Evolutionary conservation across 2,329 filamentous ascomycete species (phyloP).

Genomic region (Hirsutella thompsonii): DNA sequence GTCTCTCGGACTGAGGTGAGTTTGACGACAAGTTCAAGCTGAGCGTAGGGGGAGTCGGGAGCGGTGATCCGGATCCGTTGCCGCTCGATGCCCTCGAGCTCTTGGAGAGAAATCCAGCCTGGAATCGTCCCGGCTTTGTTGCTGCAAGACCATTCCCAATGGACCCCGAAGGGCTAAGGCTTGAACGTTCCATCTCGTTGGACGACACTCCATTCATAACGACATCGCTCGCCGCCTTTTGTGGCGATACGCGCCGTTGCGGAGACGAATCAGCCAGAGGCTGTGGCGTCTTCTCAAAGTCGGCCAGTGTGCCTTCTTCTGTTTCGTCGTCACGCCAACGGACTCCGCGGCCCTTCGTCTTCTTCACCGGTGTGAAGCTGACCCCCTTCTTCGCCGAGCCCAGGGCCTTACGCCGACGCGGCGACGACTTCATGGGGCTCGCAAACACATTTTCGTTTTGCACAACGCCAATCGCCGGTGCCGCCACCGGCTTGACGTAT

Average conservation of each 20-base stretch:
- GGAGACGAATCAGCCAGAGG: constrained; percentile 31
- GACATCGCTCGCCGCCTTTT: neutral
- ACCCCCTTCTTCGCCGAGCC: constrained; percentile 54
- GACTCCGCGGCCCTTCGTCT: constrained; percentile 64
- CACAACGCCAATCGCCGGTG: constrained; percentile 25
- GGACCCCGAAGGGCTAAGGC: constrained; percentile 12
- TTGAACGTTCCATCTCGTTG: constrained; percentile 6
- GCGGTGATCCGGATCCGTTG: constrained; percentile 44
- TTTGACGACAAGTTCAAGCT: constrained; percentile 42
- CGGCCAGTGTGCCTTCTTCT: constrained; percentile 71
- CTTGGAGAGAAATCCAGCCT: constrained; percentile 72
- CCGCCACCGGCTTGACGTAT: constrained; percentile 29
- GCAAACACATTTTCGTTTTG: constrained; percentile 16
- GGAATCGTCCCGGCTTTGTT: constrained; percentile 63
- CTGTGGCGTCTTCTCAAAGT: constrained; percentile 84
- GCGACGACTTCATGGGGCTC: constrained; percentile 60
- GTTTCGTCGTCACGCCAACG: constrained; percentile 86
- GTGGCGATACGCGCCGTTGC: neutral
- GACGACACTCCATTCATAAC: constrained; percentile 2
- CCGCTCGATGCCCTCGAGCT: constrained; percentile 22
- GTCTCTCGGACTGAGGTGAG: constrained; percentile 15
- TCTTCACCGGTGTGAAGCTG: constrained; percentile 71
- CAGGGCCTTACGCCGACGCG: constrained; percentile 61
- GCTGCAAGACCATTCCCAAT: constrained; percentile 16
- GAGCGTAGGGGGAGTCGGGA: constrained; percentile 40